phyloP scores from a whole-genome alignment of 495 filamentous ascomycete genomes.

The Oidiodendron maius region DNA sequence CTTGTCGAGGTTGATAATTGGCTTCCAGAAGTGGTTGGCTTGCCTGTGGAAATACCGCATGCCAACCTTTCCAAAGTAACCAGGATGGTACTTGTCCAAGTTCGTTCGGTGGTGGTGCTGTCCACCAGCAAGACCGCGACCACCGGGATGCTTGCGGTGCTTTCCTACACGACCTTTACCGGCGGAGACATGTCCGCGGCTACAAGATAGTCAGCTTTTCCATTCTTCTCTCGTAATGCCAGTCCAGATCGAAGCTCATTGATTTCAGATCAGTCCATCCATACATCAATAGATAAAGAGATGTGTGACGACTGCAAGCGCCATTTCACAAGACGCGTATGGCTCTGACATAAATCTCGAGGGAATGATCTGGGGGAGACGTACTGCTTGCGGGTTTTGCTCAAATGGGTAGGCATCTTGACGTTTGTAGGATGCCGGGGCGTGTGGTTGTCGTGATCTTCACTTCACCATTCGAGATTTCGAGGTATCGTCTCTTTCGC shows the following conservation, averaged over 20 bases:
- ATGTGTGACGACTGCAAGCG: no score
- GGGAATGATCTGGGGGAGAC: constrained; percentile 28
- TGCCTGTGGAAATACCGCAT: constrained; percentile 95
- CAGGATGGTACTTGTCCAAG: constrained; percentile 90
- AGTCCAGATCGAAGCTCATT: no score
- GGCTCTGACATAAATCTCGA: no score
- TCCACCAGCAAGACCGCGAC: constrained; percentile 94
- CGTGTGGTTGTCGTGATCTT: constrained; percentile 11
- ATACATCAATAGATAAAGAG: not conserved
- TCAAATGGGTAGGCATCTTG: constrained; percentile 77
- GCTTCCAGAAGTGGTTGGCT: constrained; percentile 85
- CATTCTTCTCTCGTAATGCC: no score
- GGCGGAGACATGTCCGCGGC: constrained; percentile 91
- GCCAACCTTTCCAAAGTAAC: constrained; percentile 98
- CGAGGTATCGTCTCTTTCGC: not conserved
- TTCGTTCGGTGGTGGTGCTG: constrained; percentile 94
- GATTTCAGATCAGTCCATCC: not conserved
- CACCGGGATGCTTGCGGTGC: constrained; percentile 91
- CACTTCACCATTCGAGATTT: constrained; percentile 7
- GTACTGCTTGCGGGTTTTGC: constrained; percentile 80
- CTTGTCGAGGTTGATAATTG: constrained; percentile 28
- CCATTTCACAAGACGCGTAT: no score
- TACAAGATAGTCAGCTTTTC: no score
- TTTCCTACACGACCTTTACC: constrained; percentile 90
- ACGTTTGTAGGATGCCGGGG: constrained; percentile 17